Evolutionary conservation across 805 yeast species (phyloP), one percentile per base, ranked within the genome.

Genomic region (Kuraishia cidri): DNA sequence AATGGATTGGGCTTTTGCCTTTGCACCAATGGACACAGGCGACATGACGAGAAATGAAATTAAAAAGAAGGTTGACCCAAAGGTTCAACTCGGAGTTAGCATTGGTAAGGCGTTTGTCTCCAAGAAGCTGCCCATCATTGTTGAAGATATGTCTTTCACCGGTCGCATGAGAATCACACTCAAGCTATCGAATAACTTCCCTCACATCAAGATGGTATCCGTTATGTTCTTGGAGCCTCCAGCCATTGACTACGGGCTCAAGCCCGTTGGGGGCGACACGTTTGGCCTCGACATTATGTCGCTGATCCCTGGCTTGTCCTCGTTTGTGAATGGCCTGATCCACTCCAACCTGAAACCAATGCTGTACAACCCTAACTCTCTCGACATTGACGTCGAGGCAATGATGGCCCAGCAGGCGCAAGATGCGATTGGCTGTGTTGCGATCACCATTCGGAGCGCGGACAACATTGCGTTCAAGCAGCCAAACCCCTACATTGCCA

Each of bases 241-340:
- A 24, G 64, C 69, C 20, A 79, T 83, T 48, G 88, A 79, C 49
- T 83, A 81, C 52, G 79, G 76, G 14, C 69, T 83, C 62, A 83
- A 83, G 51, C 94, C 94, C 7, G 80, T 83, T 33, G 92, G 92
- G 52, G 92, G 94, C 59, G 90, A 83, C 51, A 78, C 88, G n/a
- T 67, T 83, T 38, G 94, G 94, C 39, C 49, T 83, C 28, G 94
- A 83, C 58, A 72, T 83, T 44, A 83, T 83, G 94, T 76, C 88
- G 3, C 66, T 82, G 44, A 69, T 83, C 41, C 94, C 94, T 4
- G 92, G 92, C 40, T 70, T 83, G 48, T 69, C 84, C 16, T 62
- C 75, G 3, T 76, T 82, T 47, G 87, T 83, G 34, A 81, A 78
- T 40, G 65, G 69, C 15, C 64, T 79, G 52, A 74, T 83, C 48